Evolutionary conservation across 225 moss, liverwort and hornwort species (phyloP).

Genomic region (Marchantia paleacea): DNA sequence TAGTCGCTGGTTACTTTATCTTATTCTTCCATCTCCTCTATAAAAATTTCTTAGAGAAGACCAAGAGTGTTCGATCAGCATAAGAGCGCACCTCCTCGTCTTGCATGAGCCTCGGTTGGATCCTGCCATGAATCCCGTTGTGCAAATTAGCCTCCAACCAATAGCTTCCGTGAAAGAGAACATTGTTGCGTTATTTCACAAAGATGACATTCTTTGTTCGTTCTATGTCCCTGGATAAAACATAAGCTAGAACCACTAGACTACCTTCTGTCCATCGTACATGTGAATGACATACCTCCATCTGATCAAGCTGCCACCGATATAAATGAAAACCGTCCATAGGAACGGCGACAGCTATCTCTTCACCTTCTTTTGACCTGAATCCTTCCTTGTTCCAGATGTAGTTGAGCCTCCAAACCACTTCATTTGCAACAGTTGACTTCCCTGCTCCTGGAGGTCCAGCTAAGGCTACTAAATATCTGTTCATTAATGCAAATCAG

Average conservation of each 20-base stretch:
- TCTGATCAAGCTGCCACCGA: conserved; percentile 86
- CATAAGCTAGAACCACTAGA: not conserved
- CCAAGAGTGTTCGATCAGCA: not conserved
- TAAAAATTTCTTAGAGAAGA: not conserved
- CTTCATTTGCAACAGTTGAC: conserved; percentile 80
- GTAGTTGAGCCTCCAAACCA: conserved; percentile 58
- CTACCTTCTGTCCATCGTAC: not conserved
- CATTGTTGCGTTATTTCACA: not conserved
- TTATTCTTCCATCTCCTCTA: not conserved
- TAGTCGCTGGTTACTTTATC: not conserved
- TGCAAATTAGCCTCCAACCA: not conserved
- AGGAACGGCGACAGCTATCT: conserved; percentile 74
- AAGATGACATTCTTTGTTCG: not conserved
- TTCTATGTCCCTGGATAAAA: not conserved
- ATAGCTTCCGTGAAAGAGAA: not conserved
- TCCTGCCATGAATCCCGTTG: conserved; percentile 41
- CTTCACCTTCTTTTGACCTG: conserved; percentile 13
- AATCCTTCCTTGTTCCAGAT: conserved; percentile 58
- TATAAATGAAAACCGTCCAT: conserved; percentile 99
- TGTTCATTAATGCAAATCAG: conserved; percentile 22
- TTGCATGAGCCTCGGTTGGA: conserved; percentile 83
- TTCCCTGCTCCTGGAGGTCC: conserved; percentile 95
- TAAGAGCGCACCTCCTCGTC: conserved; percentile 75
- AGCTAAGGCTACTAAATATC: conserved; percentile 84
- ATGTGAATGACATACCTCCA: conserved; percentile 53